Percentiles rank a stretch among this genome's conserved stretches.
Evolutionary conservation across 2,329 filamentous ascomycete genomes (phyloP).

Genomic region (Simplicillium sp.): DNA sequence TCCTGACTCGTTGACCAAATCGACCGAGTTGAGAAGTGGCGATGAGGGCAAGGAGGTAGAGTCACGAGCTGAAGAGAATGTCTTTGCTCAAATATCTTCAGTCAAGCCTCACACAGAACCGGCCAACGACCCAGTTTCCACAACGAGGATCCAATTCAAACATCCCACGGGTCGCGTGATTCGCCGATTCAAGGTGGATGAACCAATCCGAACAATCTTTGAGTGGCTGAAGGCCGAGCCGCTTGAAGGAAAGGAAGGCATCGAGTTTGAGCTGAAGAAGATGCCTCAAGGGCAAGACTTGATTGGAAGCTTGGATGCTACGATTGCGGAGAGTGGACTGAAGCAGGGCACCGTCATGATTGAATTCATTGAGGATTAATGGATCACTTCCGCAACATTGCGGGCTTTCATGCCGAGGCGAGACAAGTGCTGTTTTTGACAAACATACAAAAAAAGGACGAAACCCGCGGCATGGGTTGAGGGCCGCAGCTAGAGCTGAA

Average conservation of each 20-base stretch:
- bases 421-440: too few relatives aligned
- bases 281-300: slow-evolving; percentile 74
- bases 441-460: too few relatives aligned
- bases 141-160: slow-evolving; percentile 87
- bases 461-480: too few relatives aligned
- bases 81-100: slow-evolving; percentile 64
- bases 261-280: slow-evolving; percentile 78
- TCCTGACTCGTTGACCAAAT: slow-evolving; percentile 80
- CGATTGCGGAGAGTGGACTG: slow-evolving; percentile 71
- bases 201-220: slow-evolving; percentile 75
- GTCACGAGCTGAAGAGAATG: slow-evolving; percentile 26
- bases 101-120: slow-evolving; percentile 72
- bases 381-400: too few relatives aligned
- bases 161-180: slow-evolving; percentile 80
- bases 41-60: slow-evolving; percentile 39
- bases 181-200: slow-evolving; percentile 68
- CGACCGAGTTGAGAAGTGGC: slow-evolving; percentile 32
- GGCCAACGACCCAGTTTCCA: slow-evolving; percentile 55
- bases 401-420: not conserved
- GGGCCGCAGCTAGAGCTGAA: too few relatives aligned
- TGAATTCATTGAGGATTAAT: slow-evolving; percentile 62
- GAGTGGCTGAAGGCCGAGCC: slow-evolving; percentile 94
- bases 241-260: slow-evolving; percentile 66
- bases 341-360: slow-evolving; percentile 96
- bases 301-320: slow-evolving; percentile 62